Percentiles rank a stretch among this genome's conserved stretches.
Evolutionary conservation across 2,329 filamentous ascomycete genomes (phyloP).

Genomic region (Sclerotinia minor): DNA sequence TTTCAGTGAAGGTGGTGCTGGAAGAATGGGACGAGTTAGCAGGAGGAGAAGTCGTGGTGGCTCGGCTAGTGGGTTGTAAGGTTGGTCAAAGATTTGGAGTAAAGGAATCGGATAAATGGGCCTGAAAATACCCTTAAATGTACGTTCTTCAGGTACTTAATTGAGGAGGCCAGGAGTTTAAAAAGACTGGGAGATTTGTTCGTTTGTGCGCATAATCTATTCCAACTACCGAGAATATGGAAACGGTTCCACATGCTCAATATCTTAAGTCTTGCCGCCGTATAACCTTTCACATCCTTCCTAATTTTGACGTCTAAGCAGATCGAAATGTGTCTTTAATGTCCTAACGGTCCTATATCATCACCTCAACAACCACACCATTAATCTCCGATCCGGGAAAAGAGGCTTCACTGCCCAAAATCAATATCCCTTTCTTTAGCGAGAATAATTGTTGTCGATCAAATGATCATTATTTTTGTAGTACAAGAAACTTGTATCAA

Average conservation of each 20-base stretch:
- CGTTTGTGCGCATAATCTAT: neutral
- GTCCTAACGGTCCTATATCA: too few relatives aligned
- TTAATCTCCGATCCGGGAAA: too few relatives aligned
- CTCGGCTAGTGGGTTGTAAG: conserved; percentile 5
- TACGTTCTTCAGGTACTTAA: neutral
- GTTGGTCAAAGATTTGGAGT: neutral
- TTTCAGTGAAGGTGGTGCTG: conserved; percentile 46
- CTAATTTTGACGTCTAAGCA: neutral
- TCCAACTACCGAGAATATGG: too few relatives aligned
- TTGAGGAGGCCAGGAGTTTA: neutral
- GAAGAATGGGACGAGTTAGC: conserved; percentile 26
- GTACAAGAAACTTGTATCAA: neutral
- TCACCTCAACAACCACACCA: neutral
- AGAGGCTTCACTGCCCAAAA: too few relatives aligned
- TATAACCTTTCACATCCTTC: too few relatives aligned
- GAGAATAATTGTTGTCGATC: neutral
- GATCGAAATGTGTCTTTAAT: neutral
- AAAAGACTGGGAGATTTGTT: neutral
- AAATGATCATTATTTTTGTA: too few relatives aligned
- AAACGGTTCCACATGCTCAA: neutral
- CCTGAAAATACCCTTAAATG: conserved; percentile 2
- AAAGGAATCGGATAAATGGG: neutral
- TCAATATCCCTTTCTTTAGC: neutral
- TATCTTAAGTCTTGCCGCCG: too few relatives aligned
- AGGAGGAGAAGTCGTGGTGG: conserved; percentile 34